These are phyloP conservation scores for Daldinia sp. DNA, from an alignment of 2,329 filamentous ascomycete genomes.

Conservation along the genomic window DNA sequence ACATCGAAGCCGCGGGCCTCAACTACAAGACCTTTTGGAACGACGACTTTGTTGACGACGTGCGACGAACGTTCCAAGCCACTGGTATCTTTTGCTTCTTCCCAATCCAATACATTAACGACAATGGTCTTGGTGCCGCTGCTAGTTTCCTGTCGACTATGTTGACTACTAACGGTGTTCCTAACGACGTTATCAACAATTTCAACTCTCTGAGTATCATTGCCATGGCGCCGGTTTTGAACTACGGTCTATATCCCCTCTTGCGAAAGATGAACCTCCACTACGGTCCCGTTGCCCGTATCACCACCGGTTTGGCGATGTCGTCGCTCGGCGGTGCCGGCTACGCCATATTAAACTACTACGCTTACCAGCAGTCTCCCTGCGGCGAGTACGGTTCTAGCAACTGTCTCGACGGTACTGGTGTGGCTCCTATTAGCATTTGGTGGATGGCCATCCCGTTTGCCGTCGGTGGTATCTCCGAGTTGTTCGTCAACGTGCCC, in stretches of 20 bases:
- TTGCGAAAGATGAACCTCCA: constrained; percentile 53
- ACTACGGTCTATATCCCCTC: constrained; percentile 57
- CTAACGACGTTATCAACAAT: constrained; percentile 59
- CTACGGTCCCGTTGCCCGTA: constrained; percentile 58
- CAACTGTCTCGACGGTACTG: constrained; percentile 47
- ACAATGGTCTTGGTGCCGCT: constrained; percentile 60
- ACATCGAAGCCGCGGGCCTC: constrained; percentile 55
- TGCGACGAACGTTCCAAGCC: constrained; percentile 65
- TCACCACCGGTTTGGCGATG: constrained; percentile 60
- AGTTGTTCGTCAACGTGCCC: constrained; percentile 61
- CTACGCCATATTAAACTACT: constrained; percentile 54
- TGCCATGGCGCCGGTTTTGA: constrained; percentile 55
- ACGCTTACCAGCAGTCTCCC: constrained; percentile 53
- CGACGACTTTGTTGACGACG: constrained; percentile 73
- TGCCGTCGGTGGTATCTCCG: constrained; percentile 59
- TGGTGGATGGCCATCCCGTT: constrained; percentile 66
- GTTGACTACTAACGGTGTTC: constrained; percentile 58
- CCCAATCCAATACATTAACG: constrained; percentile 55
- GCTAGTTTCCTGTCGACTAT: constrained; percentile 58
- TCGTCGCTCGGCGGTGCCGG: constrained; percentile 56
- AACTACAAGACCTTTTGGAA: constrained; percentile 60
- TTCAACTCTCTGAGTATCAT: constrained; percentile 61
- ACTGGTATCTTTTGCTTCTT: constrained; percentile 68
- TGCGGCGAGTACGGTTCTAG: constrained; percentile 53
- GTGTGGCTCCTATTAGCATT: constrained; percentile 56